Conservation (phyloP, 1,139 yeast genomes). For the Pichia sp. region DNA sequence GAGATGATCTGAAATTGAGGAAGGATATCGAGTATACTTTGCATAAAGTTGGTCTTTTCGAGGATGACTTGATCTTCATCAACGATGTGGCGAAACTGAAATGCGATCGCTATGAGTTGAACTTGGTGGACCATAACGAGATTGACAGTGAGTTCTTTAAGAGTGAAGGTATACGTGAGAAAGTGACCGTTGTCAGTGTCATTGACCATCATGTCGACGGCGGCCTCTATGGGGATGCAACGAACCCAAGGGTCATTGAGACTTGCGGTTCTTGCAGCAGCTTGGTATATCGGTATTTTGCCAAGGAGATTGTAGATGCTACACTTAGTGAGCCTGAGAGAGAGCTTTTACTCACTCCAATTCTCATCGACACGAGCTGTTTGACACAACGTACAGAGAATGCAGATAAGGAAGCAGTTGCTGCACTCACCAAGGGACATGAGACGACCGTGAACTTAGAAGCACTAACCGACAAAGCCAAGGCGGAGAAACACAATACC, state of each 20-base stretch:
- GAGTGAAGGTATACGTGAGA: too few species aligned
- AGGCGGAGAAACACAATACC: constrained; percentile 55
- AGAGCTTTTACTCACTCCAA: constrained; percentile 1
- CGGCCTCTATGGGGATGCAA: constrained; percentile 32
- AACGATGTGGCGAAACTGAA: constrained; percentile 63
- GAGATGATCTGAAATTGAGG: constrained; percentile 57
- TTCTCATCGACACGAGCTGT: constrained; percentile 2
- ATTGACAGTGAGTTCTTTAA: constrained; percentile 16
- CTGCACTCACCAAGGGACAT: not conserved
- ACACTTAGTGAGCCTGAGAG: too few species aligned
- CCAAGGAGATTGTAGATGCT: too few species aligned
- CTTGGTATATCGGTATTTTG: constrained; percentile 33
- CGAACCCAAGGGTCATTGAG: constrained; percentile 56
- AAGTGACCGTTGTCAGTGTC: constrained; percentile 57
- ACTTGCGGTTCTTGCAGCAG: constrained; percentile 75
- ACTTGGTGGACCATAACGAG: constrained; percentile 75
- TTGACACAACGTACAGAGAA: constrained; percentile 1
- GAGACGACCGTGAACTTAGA: not conserved
- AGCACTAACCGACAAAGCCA: constrained; percentile 29
- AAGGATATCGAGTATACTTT: constrained; percentile 62
- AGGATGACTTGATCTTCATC: constrained; percentile 46
- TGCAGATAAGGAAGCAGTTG: not conserved
- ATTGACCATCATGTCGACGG: constrained; percentile 89
- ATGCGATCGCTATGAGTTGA: constrained; percentile 22
- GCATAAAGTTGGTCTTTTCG: constrained; percentile 39